These are phyloP conservation scores for Claviceps purpurea DNA, from an alignment of 2,329 filamentous ascomycete species.

Conservation along the genomic window DNA sequence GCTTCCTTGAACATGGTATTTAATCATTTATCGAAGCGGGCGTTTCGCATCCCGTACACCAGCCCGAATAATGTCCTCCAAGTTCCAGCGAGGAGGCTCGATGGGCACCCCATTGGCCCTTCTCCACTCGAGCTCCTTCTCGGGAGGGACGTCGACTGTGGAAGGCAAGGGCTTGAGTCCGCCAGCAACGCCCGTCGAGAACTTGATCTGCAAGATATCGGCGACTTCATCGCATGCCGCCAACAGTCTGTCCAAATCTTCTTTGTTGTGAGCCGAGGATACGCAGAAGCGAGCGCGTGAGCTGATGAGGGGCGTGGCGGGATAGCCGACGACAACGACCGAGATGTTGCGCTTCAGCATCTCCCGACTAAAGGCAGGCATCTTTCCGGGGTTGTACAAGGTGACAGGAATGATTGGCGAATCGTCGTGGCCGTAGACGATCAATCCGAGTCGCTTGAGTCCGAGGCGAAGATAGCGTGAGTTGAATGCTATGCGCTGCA, in stretches of 20 bases:
- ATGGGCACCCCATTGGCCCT: conserved; percentile 53
- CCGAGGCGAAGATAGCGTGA: conserved; percentile 95
- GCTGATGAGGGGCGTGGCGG: conserved; percentile 87
- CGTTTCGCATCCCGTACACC: conserved; percentile 66
- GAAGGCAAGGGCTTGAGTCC: conserved; percentile 66
- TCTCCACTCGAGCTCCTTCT: conserved; percentile 59
- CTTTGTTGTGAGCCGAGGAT: conserved; percentile 93
- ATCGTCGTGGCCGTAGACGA: conserved; percentile 94
- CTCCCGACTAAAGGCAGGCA: conserved; percentile 95
- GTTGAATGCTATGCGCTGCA: conserved; percentile 95
- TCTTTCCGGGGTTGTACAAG: conserved; percentile 97
- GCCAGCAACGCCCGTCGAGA: conserved; percentile 89
- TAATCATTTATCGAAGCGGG: conserved; percentile 43
- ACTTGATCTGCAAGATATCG: conserved; percentile 86
- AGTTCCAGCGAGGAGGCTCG: conserved; percentile 62
- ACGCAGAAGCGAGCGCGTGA: conserved; percentile 94
- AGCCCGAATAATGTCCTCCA: conserved; percentile 68
- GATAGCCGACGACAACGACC: conserved; percentile 93
- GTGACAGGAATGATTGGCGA: conserved; percentile 91
- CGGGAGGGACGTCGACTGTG: conserved; percentile 51
- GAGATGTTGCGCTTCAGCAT: conserved; percentile 98
- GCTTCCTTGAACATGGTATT: conserved; percentile 2
- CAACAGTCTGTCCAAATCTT: conserved; percentile 83
- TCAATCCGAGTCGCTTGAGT: conserved; percentile 90
- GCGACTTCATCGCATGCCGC: conserved; percentile 86